These are phyloP conservation scores for Nematodospora anomalae DNA, from an alignment of 1,139 yeast genomes.

Conservation along the genomic window DNA sequence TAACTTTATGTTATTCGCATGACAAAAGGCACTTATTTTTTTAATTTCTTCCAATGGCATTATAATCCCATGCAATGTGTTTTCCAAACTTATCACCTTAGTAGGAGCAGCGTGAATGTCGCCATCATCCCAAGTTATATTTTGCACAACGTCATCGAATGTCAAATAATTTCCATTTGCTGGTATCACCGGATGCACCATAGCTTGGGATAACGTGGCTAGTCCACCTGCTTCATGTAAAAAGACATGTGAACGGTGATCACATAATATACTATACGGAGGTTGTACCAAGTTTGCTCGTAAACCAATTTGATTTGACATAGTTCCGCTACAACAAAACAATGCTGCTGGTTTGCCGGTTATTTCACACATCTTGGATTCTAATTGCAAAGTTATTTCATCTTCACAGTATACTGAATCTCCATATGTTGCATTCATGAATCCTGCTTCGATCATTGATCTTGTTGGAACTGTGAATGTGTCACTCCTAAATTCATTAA, in stretches of 20 bases:
- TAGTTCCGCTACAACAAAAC: slow-evolving; percentile 86
- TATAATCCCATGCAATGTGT: slow-evolving; percentile 81
- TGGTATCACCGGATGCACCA: slow-evolving; percentile 85
- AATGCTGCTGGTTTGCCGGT: slow-evolving; percentile 85
- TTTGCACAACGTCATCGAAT: slow-evolving; percentile 63
- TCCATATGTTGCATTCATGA: slow-evolving; percentile 60
- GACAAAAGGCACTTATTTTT: slow-evolving; percentile 72
- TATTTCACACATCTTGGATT: slow-evolving; percentile 61
- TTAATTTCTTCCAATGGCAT: slow-evolving; percentile 80
- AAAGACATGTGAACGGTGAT: slow-evolving; percentile 81
- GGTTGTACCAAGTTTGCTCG: slow-evolving; percentile 80
- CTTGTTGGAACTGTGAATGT: slow-evolving; percentile 91
- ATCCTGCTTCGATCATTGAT: slow-evolving; percentile 51
- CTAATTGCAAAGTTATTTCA: slow-evolving; percentile 62
- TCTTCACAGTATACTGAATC: slow-evolving; percentile 92
- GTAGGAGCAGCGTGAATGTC: slow-evolving; percentile 92
- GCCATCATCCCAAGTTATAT: slow-evolving; percentile 72
- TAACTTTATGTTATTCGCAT: slow-evolving; percentile 58
- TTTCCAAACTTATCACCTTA: slow-evolving; percentile 78
- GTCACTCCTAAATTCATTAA: slow-evolving; percentile 75
- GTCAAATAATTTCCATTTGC: slow-evolving; percentile 74
- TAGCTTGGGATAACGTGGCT: slow-evolving; percentile 86
- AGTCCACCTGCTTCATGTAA: slow-evolving; percentile 88
- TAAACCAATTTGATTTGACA: slow-evolving; percentile 85
- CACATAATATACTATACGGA: slow-evolving; percentile 83